Conservation (phyloP, 2,329 filamentous ascomycete genomes). For the Ceratocystis smalleyi region DNA sequence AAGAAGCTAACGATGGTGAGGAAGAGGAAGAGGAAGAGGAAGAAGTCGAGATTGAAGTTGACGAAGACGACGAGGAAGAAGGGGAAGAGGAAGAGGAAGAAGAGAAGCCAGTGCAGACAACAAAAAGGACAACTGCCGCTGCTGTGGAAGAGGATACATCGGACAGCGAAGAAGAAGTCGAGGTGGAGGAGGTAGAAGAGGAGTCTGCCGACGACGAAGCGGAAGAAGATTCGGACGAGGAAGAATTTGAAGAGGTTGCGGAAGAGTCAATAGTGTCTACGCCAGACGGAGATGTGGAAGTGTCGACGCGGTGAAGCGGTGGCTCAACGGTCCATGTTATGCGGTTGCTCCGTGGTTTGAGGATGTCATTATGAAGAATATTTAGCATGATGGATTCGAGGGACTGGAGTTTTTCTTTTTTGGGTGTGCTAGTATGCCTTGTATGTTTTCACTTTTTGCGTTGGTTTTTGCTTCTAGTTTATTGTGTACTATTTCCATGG, state of each 20-base stretch:
- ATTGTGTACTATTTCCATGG: slow-evolving; percentile 3
- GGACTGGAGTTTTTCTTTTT: too few species aligned
- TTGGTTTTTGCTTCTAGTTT: slow-evolving; percentile 7
- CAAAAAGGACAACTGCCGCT: too few species aligned
- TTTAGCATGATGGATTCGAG: too few species aligned
- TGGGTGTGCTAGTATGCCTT: too few species aligned
- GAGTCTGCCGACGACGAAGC: not conserved
- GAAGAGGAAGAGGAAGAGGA: slow-evolving; percentile 5
- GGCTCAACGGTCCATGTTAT: not conserved
- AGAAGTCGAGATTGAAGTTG: slow-evolving; percentile 4
- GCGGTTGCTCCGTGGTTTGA: slow-evolving; percentile 1
- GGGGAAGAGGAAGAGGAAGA: slow-evolving; percentile 5
- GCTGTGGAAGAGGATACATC: not conserved
- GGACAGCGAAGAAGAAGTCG: not conserved
- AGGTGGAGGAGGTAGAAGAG: not conserved
- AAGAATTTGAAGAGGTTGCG: slow-evolving; percentile 8
- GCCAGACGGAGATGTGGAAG: slow-evolving; percentile 14
- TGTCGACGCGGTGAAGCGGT: slow-evolving; percentile 7
- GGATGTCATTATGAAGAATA: too few species aligned
- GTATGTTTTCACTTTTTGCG: slow-evolving; percentile 10
- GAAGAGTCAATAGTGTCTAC: slow-evolving; percentile 14
- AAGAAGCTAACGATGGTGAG: slow-evolving; percentile 22
- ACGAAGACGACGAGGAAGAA: not conserved
- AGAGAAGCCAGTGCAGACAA: not conserved
- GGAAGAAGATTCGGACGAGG: not conserved